Evolutionary conservation across 768 basidiomycete genomes (phyloP).

Genomic region (Lentinus tigrinus): DNA sequence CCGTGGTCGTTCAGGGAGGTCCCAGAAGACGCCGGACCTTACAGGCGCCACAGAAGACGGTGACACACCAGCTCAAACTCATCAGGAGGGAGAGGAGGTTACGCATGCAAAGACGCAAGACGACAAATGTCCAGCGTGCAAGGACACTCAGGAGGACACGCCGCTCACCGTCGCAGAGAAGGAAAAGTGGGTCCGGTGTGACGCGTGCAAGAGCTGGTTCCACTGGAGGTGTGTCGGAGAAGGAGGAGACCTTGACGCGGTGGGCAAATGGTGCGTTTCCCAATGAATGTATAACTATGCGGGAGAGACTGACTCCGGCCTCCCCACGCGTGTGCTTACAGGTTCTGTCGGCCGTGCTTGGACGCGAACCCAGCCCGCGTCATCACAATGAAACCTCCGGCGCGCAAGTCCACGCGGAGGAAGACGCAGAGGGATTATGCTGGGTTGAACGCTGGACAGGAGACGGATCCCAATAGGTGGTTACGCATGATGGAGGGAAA

Average conservation of each 20-base stretch:
- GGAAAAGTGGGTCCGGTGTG: constrained; percentile 83
- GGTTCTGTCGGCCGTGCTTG: constrained; percentile 72
- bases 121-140: constrained; percentile 52
- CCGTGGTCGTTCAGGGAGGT: constrained; percentile 33
- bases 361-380: constrained; percentile 55
- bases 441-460: constrained; percentile 63
- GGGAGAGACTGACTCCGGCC: not conserved
- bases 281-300: constrained; percentile 11
- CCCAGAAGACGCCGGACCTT: constrained; percentile 33
- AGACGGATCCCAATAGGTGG: constrained; percentile 69
- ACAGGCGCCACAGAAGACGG: constrained; percentile 19
- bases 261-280: constrained; percentile 73
- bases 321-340: constrained; percentile 25
- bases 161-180: constrained; percentile 45
- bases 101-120: constrained; percentile 8
- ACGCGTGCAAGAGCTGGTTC: constrained; percentile 79
- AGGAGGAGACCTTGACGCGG: constrained; percentile 57
- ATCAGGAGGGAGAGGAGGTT: constrained; percentile 23
- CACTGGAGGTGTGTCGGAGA: constrained; percentile 81
- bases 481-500: constrained; percentile 67
- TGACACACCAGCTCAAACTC: constrained; percentile 5
- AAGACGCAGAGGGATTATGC: constrained; percentile 76
- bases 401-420: constrained; percentile 80
- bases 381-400: constrained; percentile 74
- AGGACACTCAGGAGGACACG: constrained; percentile 30